These are phyloP conservation scores for Sedum album DNA, from an alignment of 164 flowering plant genomes.

Conservation along the genomic window DNA sequence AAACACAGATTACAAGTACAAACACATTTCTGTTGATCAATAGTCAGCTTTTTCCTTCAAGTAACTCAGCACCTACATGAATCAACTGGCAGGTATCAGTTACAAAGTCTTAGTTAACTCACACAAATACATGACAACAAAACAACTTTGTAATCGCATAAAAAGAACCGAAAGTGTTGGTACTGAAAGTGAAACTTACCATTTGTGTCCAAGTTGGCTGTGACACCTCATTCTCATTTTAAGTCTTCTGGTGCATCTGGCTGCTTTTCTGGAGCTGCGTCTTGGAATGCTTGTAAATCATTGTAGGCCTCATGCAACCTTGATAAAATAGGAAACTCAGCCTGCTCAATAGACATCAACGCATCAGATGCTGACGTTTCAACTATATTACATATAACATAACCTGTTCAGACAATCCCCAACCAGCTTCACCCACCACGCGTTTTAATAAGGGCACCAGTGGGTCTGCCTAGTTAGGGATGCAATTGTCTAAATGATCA, in stretches of 20 bases:
- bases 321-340: conserved; percentile 10
- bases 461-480: not conserved
- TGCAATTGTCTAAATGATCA: not conserved
- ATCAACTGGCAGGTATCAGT: not conserved
- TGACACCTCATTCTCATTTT: not conserved
- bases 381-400: not conserved
- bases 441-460: not conserved
- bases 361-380: not conserved
- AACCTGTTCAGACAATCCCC: not conserved
- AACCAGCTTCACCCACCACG: not conserved
- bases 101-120: too few species aligned
- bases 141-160: not conserved
- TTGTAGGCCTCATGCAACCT: conserved; percentile 8
- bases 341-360: conserved; percentile 1
- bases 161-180: not conserved
- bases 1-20: not conserved
- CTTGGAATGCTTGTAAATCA: conserved; percentile 10
- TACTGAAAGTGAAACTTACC: not conserved
- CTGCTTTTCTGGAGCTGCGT: conserved; percentile 8
- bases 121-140: not conserved
- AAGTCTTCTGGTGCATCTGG: conserved; percentile 5
- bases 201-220: not conserved
- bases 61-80: not conserved
- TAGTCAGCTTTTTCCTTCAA: too few species aligned
- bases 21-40: not conserved